A percentile compares a stretch with the other conserved stretches of the same genome.
Evolutionary conservation across 2,329 filamentous ascomycete species (phyloP).

Genomic region (Claviceps africana): DNA sequence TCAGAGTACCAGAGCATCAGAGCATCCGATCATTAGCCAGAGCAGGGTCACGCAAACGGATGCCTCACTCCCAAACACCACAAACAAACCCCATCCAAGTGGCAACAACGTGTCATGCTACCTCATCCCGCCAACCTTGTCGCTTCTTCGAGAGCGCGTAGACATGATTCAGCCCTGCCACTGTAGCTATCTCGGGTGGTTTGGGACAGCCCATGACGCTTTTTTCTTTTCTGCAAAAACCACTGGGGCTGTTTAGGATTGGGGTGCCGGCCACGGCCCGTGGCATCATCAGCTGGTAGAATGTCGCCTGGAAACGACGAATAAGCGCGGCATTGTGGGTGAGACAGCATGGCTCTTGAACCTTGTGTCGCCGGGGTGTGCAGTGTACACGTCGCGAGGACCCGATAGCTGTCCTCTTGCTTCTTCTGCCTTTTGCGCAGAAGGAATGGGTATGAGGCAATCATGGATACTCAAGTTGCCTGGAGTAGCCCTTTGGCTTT

Average conservation of each 20-base stretch:
- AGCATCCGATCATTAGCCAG: too few species aligned
- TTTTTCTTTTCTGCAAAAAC: not conserved
- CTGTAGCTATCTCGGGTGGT: not conserved
- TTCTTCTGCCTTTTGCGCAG: not conserved
- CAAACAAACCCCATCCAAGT: too few species aligned
- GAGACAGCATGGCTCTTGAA: not conserved
- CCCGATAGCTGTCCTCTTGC: not conserved
- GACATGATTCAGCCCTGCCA: not conserved
- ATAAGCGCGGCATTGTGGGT: not conserved
- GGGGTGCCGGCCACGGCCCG: not conserved
- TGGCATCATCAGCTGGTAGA: not conserved
- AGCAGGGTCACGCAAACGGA: too few species aligned
- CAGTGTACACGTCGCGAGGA: not conserved
- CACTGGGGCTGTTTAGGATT: not conserved
- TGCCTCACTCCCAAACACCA: too few species aligned
- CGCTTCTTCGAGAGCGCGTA: not conserved
- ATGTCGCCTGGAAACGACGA: not conserved
- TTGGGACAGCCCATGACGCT: not conserved
- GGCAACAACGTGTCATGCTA: not conserved
- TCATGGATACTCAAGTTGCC: too few species aligned
- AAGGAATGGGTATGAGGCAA: too few species aligned
- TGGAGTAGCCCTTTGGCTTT: too few species aligned
- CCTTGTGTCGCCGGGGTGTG: not conserved
- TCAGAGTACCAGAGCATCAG: not conserved
- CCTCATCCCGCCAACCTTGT: not conserved